Evolutionary conservation across 2,329 filamentous ascomycete species (phyloP).

Genomic region (Exophiala aquamarina): DNA sequence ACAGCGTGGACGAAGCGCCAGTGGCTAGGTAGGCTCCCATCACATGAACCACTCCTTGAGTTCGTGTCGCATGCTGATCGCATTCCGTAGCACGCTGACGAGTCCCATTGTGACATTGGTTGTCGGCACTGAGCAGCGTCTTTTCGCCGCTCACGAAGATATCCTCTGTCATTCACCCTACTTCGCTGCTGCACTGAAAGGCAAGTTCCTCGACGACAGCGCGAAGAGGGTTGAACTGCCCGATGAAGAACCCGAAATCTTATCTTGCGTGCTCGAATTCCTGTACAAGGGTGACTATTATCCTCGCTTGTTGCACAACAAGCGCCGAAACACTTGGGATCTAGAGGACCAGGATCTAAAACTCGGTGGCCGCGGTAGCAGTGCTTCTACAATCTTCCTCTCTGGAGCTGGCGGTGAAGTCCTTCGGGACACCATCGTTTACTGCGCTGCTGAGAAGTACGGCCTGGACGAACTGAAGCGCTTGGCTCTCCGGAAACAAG

Average conservation of each 20-base stretch:
- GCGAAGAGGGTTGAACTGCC: conserved; percentile 76
- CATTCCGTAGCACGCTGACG: conserved; percentile 49
- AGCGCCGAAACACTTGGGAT: conserved; percentile 82
- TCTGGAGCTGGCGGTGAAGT: conserved; percentile 68
- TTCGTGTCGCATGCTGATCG: too few species aligned
- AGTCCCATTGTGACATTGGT: conserved; percentile 82
- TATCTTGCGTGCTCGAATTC: conserved; percentile 92
- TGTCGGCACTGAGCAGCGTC: conserved; percentile 78
- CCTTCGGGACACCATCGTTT: conserved; percentile 89
- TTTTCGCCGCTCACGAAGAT: conserved; percentile 95
- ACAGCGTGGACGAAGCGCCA: conserved; percentile 67
- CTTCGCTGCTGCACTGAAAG: conserved; percentile 71
- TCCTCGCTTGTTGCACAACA: conserved; percentile 83
- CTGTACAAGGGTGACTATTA: conserved; percentile 97
- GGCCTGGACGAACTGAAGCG: conserved; percentile 89
- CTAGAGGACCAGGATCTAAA: conserved; percentile 70
- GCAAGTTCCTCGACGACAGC: conserved; percentile 64
- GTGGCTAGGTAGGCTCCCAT: conserved; percentile 38
- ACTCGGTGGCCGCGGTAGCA: conserved; percentile 59
- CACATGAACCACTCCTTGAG: too few species aligned
- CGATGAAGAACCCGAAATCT: conserved; percentile 80
- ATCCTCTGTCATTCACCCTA: conserved; percentile 83
- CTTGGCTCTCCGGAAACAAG: conserved; percentile 90
- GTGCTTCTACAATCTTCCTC: conserved; percentile 77
- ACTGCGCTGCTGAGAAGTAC: conserved; percentile 87